These are phyloP conservation scores for Diaporthe eres DNA, from an alignment of 2,329 filamentous ascomycete genomes.

Conservation along the genomic window DNA sequence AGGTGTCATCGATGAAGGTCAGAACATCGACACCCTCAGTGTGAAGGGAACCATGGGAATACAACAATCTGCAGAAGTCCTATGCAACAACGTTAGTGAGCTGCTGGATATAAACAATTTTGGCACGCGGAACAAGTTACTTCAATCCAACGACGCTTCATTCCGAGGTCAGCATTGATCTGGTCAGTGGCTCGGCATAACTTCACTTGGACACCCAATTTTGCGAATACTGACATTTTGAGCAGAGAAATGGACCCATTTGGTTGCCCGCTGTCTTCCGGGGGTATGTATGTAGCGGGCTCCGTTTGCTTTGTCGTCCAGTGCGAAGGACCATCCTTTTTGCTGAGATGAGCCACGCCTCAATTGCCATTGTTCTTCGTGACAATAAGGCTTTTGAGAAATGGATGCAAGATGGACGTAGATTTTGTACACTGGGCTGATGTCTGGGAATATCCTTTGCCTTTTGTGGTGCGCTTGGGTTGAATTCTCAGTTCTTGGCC, in stretches of 20 bases:
- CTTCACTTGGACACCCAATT: not conserved
- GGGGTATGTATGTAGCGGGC: not conserved
- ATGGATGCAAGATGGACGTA: not conserved
- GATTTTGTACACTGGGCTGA: not conserved
- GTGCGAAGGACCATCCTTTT: not conserved
- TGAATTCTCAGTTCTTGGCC: not conserved
- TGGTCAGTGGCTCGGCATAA: no score
- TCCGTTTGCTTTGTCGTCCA: not conserved
- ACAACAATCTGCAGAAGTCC: conserved; percentile 14
- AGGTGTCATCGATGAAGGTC: not conserved
- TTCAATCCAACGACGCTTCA: not conserved
- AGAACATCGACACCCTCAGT: not conserved
- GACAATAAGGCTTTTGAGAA: not conserved
- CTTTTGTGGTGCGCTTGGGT: not conserved
- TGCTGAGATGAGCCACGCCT: not conserved
- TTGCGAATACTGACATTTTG: not conserved
- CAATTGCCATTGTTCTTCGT: not conserved
- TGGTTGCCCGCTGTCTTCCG: not conserved
- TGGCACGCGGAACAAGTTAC: not conserved
- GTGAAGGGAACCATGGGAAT: not conserved
- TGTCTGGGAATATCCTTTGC: not conserved
- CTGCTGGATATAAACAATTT: not conserved
- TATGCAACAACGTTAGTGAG: not conserved
- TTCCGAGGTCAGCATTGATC: not conserved
- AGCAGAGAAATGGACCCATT: not conserved